Evolutionary conservation across 768 basidiomycete genomes (phyloP), one percentile per base, ranked within the genome.

Genomic region (Agaricus blazei): DNA sequence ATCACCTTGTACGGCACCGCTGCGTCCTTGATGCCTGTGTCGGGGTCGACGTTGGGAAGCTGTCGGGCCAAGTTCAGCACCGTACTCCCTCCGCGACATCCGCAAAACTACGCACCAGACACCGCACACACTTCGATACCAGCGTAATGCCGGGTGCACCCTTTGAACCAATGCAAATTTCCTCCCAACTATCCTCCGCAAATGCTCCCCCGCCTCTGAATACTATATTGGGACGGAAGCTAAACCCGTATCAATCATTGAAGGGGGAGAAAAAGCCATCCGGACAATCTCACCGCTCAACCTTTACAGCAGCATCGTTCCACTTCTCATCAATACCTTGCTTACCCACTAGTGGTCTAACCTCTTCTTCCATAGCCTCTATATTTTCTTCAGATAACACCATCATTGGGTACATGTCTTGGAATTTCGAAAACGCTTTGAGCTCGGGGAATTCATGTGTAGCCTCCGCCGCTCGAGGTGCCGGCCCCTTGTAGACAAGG

Each of bases 181-280:
- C 81, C 56, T 81, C 78, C 79, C 87, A 83, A 37, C 72, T 66
- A 60, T 92, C 89, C 65, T 92, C 89, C 9, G 81, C 77, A 64
- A 88, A 92, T 4, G 88, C 80, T 3, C 76, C 77, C 1, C 79
- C 85, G 15, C 89, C 89, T 52, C 70, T 71, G 60, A 90, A 65
- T 6, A 90, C 78, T 49, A 92, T 83, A 63, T 91, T 92, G 0
- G 89, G 88, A 48, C 89, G 72, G 71, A 90, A 92, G 62, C 88
- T 89, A 60, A 52, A 31, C 56, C 51, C 59, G 45, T 40, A 51
- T 42, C 31, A 43, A 28, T 26, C 29, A 29, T 11, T 44, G n/a
- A 54, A 40, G 19, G 19, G 19, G 19, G 19, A 19, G 19, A 29
- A 42, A 43, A 14, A 11, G 3, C 14, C 6, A 3, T 36, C 41